Base-by-base conservation (phyloP, 1,139 yeast genomes). In the Geotrichum klebahnii region DNA sequence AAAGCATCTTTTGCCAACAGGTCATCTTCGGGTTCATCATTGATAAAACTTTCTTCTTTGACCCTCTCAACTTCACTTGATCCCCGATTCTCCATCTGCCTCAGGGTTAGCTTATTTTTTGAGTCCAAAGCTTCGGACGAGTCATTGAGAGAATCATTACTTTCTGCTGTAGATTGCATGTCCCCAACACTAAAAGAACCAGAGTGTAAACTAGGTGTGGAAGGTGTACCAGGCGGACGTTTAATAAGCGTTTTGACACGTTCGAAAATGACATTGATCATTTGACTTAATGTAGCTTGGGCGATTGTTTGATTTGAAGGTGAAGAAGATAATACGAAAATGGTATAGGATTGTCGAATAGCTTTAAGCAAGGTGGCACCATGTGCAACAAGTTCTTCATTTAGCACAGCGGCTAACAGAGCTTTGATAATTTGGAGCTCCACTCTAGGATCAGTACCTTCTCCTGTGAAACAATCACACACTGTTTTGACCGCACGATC, bases 341-440 rank as follows among this genome's bases (percentile, higher is more conserved):
- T 87, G 64, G 89, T 90, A 70, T 92, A 92, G 19, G 92, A 86
- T 63, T 88, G 96, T 65, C 98, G 79, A 33, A 94, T 84, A 0
- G 97, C 97, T 61, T 86, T 87, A 57, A 94, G 74, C 47, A 94
- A 73, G 0, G 94, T 79, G 4, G 92, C 87, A 3, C 97, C 97
- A 63, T 94, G 98, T 44, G 90, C 88, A 19, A 95, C 84, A 69
- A 88, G 78, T 42, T 83, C 79, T 51, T 82, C 88, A 55, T 81
- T 83, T 38, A 90, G 73, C 20, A 90, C 84, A 52, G 95, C 90
- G 56, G 92, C 89, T 69, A 92, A 83, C 51, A 94, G 74, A 0
- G 97, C 97, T 61, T 95, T 81, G 31, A 90, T 85, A 16, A 92
- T 92, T 68, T 94, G 98, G 50, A 92, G 70, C 70, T 94, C 98